phyloP scores from a whole-genome alignment of 768 basidiomycete genomes.

The Mycena kentingensis region DNA sequence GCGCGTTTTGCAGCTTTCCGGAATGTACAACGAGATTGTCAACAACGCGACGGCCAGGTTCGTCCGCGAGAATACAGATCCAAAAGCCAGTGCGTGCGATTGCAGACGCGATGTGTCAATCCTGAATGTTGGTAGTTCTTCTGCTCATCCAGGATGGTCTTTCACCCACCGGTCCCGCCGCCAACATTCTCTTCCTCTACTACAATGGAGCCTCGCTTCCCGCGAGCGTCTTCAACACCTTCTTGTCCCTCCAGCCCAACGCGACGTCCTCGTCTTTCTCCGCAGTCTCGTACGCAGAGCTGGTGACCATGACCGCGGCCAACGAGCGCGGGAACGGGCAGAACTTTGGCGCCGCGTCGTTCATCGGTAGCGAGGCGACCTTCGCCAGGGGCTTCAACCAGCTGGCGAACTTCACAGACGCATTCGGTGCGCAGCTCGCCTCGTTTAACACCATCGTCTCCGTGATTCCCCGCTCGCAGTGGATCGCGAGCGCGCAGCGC shows the following conservation, averaged over 20 bases:
- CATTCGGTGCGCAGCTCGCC: conserved; percentile 25
- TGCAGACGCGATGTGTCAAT: too few species aligned
- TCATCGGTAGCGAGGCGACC: conserved; percentile 26
- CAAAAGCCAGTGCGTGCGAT: conserved; percentile 40
- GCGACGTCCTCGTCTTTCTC: conserved; percentile 26
- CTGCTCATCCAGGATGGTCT: conserved; percentile 25
- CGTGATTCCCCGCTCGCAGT: conserved; percentile 35
- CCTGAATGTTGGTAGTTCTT: too few species aligned
- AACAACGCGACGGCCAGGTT: conserved; percentile 37
- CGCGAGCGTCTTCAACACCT: conserved; percentile 35
- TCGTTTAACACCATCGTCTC: conserved; percentile 36
- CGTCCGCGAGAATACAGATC: conserved; percentile 36
- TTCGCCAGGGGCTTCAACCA: conserved; percentile 33
- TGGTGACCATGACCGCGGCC: conserved; percentile 30
- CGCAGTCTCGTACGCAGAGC: conserved; percentile 38
- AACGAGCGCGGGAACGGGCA: conserved; percentile 33
- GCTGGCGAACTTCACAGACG: conserved; percentile 30
- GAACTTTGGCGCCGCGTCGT: conserved; percentile 38
- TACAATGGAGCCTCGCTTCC: conserved; percentile 39
- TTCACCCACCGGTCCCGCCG: conserved; percentile 23
- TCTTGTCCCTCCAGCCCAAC: conserved; percentile 41
- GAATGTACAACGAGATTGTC: conserved; percentile 37
- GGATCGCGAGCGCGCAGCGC: conserved; percentile 25
- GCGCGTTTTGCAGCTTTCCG: conserved; percentile 9
- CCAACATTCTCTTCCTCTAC: conserved; percentile 34